Percentiles rank a stretch among this genome's conserved stretches.
These are phyloP conservation scores for Phlyctochytrium bullatum DNA, from an alignment of 192 early-diverging fungal genomes.

Conservation along the genomic window DNA sequence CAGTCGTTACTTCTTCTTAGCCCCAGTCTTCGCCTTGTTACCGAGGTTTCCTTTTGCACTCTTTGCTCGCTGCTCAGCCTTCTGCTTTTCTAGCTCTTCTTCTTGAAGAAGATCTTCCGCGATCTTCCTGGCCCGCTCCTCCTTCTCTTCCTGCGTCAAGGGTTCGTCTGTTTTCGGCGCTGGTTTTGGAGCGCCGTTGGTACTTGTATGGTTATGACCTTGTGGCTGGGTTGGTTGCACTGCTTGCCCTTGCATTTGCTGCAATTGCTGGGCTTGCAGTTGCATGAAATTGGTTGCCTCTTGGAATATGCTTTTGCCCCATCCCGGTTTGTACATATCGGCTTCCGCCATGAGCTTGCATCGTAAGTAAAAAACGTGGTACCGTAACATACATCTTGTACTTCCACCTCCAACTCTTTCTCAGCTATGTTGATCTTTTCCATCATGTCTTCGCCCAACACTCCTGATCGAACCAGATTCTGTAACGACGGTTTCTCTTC, in stretches of 20 bases:
- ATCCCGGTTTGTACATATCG: conserved; percentile 70
- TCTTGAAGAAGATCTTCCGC: conserved; percentile 20
- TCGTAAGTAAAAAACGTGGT: background rate
- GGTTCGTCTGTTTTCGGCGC: conserved; percentile 21
- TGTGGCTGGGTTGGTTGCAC: conserved; percentile 5
- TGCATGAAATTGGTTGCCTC: conserved; percentile 77
- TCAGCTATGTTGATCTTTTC: conserved; percentile 74
- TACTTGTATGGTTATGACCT: conserved; percentile 6
- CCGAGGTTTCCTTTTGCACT: conserved; percentile 27
- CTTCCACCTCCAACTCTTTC: conserved; percentile 72
- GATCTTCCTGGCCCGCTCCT: conserved; percentile 17
- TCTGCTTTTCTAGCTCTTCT: conserved; percentile 13
- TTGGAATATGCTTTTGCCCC: conserved; percentile 83
- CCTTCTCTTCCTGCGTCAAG: conserved; percentile 33
- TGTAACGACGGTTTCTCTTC: conserved; percentile 77
- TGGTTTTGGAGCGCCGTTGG: conserved; percentile 6
- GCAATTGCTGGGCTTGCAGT: conserved; percentile 49
- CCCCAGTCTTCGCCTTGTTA: conserved; percentile 15
- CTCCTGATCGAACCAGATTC: conserved; percentile 71
- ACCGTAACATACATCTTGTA: conserved; percentile 55
- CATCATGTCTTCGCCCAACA: conserved; percentile 80
- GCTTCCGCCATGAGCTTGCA: conserved; percentile 70
- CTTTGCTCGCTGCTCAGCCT: conserved; percentile 8
- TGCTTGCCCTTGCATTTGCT: conserved; percentile 11
- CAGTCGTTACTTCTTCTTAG: conserved; percentile 10